A percentile compares a stretch with the other conserved stretches of the same genome.
Evolutionary conservation across 2,329 filamentous ascomycete genomes (phyloP).

Genomic region (Exserohilum turcica): DNA sequence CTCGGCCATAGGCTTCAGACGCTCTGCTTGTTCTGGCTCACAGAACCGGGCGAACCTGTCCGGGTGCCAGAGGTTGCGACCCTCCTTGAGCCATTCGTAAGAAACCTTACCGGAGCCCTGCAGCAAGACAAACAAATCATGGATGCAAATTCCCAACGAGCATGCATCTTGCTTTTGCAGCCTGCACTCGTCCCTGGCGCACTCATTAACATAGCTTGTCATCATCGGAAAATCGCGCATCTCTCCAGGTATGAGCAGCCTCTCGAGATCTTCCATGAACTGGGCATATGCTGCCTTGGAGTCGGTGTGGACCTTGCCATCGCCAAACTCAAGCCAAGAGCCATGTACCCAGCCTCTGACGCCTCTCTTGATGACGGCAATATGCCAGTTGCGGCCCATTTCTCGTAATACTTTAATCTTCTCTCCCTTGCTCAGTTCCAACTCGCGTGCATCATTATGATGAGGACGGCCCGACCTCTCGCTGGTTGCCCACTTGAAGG

Average conservation of each 20-base stretch:
- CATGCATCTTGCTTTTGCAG: conserved; percentile 19
- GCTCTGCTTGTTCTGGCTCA: conserved; percentile 24
- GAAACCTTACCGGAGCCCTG: conserved; percentile 31
- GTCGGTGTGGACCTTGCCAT: conserved; percentile 15
- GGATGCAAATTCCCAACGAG: conserved; percentile 33
- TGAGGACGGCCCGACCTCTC: conserved; percentile 31
- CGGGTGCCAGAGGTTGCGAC: conserved; percentile 41
- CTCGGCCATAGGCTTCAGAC: conserved; percentile 31
- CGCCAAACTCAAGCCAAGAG: conserved; percentile 32
- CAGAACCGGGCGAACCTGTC: conserved; percentile 40
- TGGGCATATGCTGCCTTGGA: conserved; percentile 20
- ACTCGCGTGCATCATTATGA: conserved; percentile 30
- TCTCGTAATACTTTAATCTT: conserved; percentile 31
- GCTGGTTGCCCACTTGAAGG: conserved; percentile 27
- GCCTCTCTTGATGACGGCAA: conserved; percentile 19
- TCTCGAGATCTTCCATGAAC: conserved; percentile 24
- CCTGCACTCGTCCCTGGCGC: conserved; percentile 25
- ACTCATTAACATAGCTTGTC: conserved; percentile 27
- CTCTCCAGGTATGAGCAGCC: conserved; percentile 21
- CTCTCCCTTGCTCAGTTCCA: conserved; percentile 30
- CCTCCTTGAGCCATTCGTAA: conserved; percentile 33
- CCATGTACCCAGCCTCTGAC: conserved; percentile 32
- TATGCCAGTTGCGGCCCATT: conserved; percentile 32
- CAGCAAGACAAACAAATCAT: conserved; percentile 36
- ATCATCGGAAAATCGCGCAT: conserved; percentile 29